phyloP scores from a whole-genome alignment of 257 asterid species.

The Salvia rosmarinus region DNA sequence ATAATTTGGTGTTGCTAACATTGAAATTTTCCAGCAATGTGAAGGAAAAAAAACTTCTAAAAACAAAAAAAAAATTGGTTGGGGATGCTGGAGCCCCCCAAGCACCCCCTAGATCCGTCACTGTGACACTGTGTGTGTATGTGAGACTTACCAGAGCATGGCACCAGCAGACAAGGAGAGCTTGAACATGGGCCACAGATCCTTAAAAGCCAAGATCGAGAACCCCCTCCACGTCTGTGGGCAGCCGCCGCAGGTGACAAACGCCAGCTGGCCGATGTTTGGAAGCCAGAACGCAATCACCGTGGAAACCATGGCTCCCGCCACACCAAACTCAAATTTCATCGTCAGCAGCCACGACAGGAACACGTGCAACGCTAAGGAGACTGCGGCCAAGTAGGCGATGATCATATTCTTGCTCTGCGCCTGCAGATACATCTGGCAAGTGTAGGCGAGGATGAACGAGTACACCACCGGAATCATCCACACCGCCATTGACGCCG shows the following conservation, averaged over 20 bases:
- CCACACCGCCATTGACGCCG: slow-evolving; percentile 36
- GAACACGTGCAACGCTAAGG: slow-evolving; percentile 37
- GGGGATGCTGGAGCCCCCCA: too few species aligned
- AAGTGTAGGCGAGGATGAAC: slow-evolving; percentile 29
- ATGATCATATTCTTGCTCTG: slow-evolving; percentile 48
- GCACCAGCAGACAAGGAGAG: slow-evolving; percentile 39
- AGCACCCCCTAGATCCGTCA: too few species aligned
- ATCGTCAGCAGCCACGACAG: slow-evolving; percentile 45
- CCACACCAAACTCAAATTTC: slow-evolving; percentile 38
- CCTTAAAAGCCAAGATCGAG: slow-evolving; percentile 36
- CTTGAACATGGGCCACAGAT: slow-evolving; percentile 38
- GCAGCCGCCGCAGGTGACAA: slow-evolving; percentile 28
- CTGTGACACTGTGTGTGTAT: too few species aligned
- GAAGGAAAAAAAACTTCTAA: too few species aligned
- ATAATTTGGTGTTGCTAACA: too few species aligned
- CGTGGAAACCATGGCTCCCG: slow-evolving; percentile 47
- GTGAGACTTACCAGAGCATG: slow-evolving; percentile 37
- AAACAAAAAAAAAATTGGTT: too few species aligned
- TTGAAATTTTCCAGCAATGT: too few species aligned
- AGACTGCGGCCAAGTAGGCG: slow-evolving; percentile 34
- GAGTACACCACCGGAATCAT: slow-evolving; percentile 40
- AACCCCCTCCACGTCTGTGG: slow-evolving; percentile 40
- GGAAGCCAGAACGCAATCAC: slow-evolving; percentile 49
- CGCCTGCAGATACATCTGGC: slow-evolving; percentile 46
- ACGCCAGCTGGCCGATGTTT: slow-evolving; percentile 34